These are phyloP conservation scores for Flammula alnicola DNA, from an alignment of 1,284 basidiomycete genomes.

Conservation along the genomic window DNA sequence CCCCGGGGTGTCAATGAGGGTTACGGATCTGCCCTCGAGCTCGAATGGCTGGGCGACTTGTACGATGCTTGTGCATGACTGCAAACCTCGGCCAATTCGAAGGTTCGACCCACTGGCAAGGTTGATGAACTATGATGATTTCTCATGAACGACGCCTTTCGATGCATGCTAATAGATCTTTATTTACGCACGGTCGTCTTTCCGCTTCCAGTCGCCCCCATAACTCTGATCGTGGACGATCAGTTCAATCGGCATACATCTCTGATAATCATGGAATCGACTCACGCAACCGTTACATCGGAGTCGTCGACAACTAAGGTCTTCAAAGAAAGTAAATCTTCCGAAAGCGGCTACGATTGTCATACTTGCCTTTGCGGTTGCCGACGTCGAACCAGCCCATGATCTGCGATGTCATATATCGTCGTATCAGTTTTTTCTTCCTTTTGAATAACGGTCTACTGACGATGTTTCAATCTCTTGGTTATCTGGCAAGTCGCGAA, in stretches of 20 bases:
- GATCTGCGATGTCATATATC: neutral
- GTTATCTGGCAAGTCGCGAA: neutral
- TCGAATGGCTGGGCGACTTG: conserved; percentile 31
- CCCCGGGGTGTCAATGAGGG: conserved; percentile 30
- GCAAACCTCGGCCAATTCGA: conserved; percentile 32
- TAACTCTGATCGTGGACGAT: conserved; percentile 35
- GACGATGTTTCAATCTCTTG: neutral
- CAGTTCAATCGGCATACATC: neutral
- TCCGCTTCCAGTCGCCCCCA: conserved; percentile 51
- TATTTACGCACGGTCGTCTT: conserved; percentile 45
- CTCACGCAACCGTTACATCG: conserved; percentile 4
- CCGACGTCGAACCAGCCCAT: neutral
- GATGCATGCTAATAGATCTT: no score
- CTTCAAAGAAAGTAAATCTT: neutral
- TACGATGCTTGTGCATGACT: conserved; percentile 36
- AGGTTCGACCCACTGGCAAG: conserved; percentile 35
- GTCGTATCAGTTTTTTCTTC: neutral
- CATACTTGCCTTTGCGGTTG: neutral
- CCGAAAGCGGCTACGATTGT: neutral
- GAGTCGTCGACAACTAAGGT: conserved; percentile 3
- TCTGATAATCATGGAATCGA: neutral
- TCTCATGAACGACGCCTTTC: no score
- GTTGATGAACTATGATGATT: conserved; percentile 38
- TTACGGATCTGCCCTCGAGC: conserved; percentile 29
- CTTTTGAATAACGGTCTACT: neutral